phyloP scores from a whole-genome alignment of 805 yeast genomes.

The Candida silvicultrix region DNA sequence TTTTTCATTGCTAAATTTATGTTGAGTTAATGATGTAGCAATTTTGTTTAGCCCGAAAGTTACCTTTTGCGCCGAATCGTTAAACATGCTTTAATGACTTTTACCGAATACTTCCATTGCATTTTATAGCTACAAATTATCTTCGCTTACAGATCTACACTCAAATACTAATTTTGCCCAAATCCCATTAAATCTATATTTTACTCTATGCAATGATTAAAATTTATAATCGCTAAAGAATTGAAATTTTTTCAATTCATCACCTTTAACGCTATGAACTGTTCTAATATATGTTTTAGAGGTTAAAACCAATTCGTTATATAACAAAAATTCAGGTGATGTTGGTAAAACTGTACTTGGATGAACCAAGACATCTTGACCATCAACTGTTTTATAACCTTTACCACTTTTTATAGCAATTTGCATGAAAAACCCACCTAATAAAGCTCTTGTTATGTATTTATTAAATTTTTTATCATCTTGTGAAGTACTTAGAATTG shows the following conservation, averaged over 20 bases:
- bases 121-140: too few relatives aligned
- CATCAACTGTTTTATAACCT: constrained; percentile 89
- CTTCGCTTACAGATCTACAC: too few relatives aligned
- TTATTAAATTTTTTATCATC: constrained; percentile 65
- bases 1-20: too few relatives aligned
- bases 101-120: too few relatives aligned
- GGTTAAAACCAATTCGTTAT: constrained; percentile 92
- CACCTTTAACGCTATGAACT: constrained; percentile 85
- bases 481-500: constrained; percentile 60
- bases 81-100: too few relatives aligned
- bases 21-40: too few relatives aligned
- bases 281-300: constrained; percentile 92
- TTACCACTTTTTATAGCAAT: constrained; percentile 90
- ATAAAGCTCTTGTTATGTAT: constrained; percentile 78
- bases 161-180: too few relatives aligned
- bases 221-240: constrained; percentile 25
- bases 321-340: constrained; percentile 88
- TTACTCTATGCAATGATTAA: constrained; percentile 3
- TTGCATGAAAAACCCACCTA: constrained; percentile 97
- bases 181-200: neutral
- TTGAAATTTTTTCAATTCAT: constrained; percentile 40
- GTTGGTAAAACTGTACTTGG: constrained; percentile 89
- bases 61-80: too few relatives aligned
- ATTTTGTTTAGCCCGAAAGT: too few relatives aligned
- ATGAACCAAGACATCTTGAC: constrained; percentile 91